Base-by-base conservation (phyloP, 352 stramenopile species). In the Pythium apleroticum region DNA sequence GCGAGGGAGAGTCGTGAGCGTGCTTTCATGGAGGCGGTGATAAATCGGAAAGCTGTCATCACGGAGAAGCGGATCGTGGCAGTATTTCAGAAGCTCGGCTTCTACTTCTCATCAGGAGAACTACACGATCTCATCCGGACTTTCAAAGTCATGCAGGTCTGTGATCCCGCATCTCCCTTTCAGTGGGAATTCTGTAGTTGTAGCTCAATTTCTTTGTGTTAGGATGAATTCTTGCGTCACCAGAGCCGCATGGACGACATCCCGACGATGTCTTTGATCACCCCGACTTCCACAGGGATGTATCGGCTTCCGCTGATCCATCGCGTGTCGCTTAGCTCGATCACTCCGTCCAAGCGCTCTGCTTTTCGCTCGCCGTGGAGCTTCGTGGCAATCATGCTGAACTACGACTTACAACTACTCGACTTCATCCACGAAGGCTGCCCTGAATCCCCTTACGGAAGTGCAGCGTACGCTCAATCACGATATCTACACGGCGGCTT, bases 371-470 rank as follows among this genome's bases (percentile, higher is more conserved):
- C 79, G 15, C 67, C 66, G 11, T 89, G 80, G 80, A 68, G 71
- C n/a, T 90, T 87, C 49, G 66, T 84, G 12, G 73, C 62, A 20
- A 41, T 88, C n/a, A 39, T 88, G 7, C 66, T 90, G 19, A 81
- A 87, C 25, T 74, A 86, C 46, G 80, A 89, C 35, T 76, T 85
- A 4, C 80, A 90, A 28, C 56, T 90, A 2, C 65, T 88, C 19
- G 80, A 89, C 49, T 88, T 87, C 53, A 68, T 89, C 30, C 80
- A 88, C 33, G 80, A 85, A 63, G 68, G 74, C 6, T 81, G 75
- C 17, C 70, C 76, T 9, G 45, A 69, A 22, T 75, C 78, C 0
- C 65, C 75, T 11, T 67, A 75, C 9, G 71, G 63, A 28, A 69
- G 56, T 4, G 55, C 73, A 17, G 71, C 63, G 0, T 81, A 87